Base-by-base conservation (phyloP, 1,284 basidiomycete genomes). In the Fomitiporia mediterranea region DNA sequence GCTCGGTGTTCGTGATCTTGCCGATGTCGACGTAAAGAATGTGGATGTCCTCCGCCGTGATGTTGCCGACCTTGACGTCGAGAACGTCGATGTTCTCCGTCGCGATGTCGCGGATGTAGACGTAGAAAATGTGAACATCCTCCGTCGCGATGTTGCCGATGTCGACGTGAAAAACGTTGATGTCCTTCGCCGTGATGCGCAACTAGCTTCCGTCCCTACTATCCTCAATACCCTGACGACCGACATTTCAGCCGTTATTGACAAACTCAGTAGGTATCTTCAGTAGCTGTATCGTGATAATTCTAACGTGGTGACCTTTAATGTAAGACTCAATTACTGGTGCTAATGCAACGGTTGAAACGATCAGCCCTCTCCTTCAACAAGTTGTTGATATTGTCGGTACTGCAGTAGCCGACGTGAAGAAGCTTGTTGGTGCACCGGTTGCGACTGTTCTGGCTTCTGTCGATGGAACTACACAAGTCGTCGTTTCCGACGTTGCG, bases 401-500 rank as follows among this genome's bases (percentile, higher is more conserved):
- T 38, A 59, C 48, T 17, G 71, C 72, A 8, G 54, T 73, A 43
- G 50, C 59, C 42, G 59, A 67, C 21, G 59, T 78, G 37, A 60
- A 73, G 53, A 63, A 54, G 17, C 73, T 77, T 40, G 63, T 66
- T 44, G 72, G 72, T 43, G 57, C 64, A 32, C 63, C 68, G 4
- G 28, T 63, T 2, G 58, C 56, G 4, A 57, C 65, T 8, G 68
- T 76, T 56, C 63, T 77, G 47, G 68, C 67, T 21, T 52, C 68
- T 13, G 65, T 67, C 30, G 65, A 68, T 9, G 69, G 69, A 35
- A 63, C 65, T 21, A 64, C 53, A 8, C 50, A 60, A 17, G 51
- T 72, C 60, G 65, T 66, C 34, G 66, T 71, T 21, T 17, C 56
- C 7, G 66, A 69, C 13, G 57, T 75, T 34, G 72, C 67, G 2